These are phyloP conservation scores for Rutstroemia sp. DNA, from an alignment of 2,329 filamentous ascomycete genomes.

Conservation along the genomic window DNA sequence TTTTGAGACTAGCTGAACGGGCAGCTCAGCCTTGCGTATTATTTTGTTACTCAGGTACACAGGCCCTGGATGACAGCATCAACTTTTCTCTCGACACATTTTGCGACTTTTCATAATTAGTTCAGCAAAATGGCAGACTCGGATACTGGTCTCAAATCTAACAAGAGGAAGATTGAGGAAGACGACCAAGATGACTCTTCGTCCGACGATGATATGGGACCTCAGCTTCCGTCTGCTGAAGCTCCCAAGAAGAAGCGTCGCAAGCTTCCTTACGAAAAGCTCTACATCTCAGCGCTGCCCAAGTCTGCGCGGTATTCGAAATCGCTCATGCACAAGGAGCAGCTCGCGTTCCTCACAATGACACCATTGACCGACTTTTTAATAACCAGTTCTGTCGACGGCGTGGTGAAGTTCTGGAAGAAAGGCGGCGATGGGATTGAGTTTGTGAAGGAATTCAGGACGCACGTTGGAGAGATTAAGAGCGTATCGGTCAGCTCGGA, in stretches of 20 bases:
- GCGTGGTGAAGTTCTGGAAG: constrained; percentile 99
- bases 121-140: constrained; percentile 28
- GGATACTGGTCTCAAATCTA: constrained; percentile 32
- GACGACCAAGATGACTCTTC: constrained; percentile 38
- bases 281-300: constrained; percentile 87
- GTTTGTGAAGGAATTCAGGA: constrained; percentile 96
- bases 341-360: constrained; percentile 78
- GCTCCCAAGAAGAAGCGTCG: constrained; percentile 85
- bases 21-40: too few species aligned
- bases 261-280: constrained; percentile 86
- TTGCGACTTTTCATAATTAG: background rate
- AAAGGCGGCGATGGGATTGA: constrained; percentile 85
- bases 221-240: constrained; percentile 72
- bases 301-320: constrained; percentile 78
- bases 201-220: constrained; percentile 88
- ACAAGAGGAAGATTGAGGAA: constrained; percentile 42
- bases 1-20: too few species aligned
- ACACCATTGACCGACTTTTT: constrained; percentile 91
- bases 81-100: background rate
- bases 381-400: constrained; percentile 87
- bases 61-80: background rate
- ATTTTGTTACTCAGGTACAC: too few species aligned
- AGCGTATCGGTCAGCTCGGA: constrained; percentile 82
- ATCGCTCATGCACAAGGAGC: constrained; percentile 97
- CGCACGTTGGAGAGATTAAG: constrained; percentile 77